Evolutionary conservation across 2,329 filamentous ascomycete species (phyloP).

Genomic region (Sarocladium brachiariae): DNA sequence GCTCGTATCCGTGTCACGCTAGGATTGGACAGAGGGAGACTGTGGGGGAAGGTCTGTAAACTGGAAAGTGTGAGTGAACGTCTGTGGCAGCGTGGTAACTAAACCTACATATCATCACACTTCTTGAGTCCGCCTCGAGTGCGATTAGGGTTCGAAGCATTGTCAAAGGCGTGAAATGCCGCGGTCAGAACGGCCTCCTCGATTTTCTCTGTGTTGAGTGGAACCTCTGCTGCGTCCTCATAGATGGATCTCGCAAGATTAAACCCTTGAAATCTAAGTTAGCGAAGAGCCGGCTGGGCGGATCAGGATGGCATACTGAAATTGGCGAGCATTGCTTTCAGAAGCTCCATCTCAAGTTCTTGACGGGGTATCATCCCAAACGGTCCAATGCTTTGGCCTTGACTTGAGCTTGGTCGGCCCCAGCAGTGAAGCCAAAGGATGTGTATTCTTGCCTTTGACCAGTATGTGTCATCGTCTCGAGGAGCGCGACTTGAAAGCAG

Average conservation of each 20-base stretch:
- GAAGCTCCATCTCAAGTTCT: constrained; percentile 62
- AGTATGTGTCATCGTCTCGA: constrained; percentile 57
- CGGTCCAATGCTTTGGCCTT: constrained; percentile 49
- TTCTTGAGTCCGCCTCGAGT: constrained; percentile 71
- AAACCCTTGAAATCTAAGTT: constrained; percentile 41
- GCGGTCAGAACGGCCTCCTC: constrained; percentile 55
- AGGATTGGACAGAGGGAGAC: constrained; percentile 44
- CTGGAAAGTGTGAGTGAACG: constrained; percentile 31
- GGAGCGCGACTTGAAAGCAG: constrained; percentile 40
- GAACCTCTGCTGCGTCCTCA: constrained; percentile 38
- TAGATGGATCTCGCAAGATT: constrained; percentile 56
- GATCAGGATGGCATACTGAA: constrained; percentile 40
- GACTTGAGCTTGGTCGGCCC: constrained; percentile 42
- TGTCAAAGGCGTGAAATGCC: constrained; percentile 68
- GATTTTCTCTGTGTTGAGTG: constrained; percentile 39
- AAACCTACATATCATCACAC: constrained; percentile 63
- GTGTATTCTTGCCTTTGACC: constrained; percentile 54
- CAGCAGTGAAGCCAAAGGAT: constrained; percentile 69
- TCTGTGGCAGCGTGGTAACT: background rate
- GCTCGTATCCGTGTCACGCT: constrained; percentile 51
- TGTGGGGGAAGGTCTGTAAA: constrained; percentile 55
- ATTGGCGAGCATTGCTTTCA: constrained; percentile 59
- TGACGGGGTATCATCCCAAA: constrained; percentile 54
- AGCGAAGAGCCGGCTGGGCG: background rate
- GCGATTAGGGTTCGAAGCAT: constrained; percentile 73